Percentiles rank a stretch among this genome's conserved stretches.
Evolutionary conservation across 2,329 filamentous ascomycete genomes (phyloP).

Genomic region (Cytospora leucostoma): DNA sequence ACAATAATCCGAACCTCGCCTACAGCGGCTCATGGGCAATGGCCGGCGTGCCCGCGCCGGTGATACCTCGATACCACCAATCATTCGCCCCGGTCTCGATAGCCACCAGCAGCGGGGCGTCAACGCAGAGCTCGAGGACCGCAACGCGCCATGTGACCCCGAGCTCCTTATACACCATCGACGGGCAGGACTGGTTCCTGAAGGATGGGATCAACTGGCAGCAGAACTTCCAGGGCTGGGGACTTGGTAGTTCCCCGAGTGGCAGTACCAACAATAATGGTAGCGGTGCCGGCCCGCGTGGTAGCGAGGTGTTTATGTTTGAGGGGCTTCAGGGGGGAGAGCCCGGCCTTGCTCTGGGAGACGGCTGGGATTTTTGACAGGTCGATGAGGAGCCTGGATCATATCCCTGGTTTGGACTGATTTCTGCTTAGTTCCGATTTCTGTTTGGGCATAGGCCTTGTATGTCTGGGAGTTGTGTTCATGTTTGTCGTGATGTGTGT

Average conservation of each 20-base stretch:
- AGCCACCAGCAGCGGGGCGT: slow-evolving; percentile 28
- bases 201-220: slow-evolving; percentile 61
- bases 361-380: slow-evolving; percentile 34
- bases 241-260: slow-evolving; percentile 34
- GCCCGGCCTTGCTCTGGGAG: slow-evolving; percentile 27
- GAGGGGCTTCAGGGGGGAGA: slow-evolving; percentile 29
- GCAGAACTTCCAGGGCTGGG: slow-evolving; percentile 59
- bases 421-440: too few relatives aligned
- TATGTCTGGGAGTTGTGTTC: background rate
- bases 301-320: slow-evolving; percentile 34
- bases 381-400: slow-evolving; percentile 33
- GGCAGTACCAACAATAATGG: background rate
- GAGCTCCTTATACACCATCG: slow-evolving; percentile 44
- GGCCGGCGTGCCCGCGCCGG: slow-evolving; percentile 30
- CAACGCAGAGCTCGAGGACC: slow-evolving; percentile 27
- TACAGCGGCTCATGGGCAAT: slow-evolving; percentile 33
- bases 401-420: slow-evolving; percentile 35
- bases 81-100: slow-evolving; percentile 32
- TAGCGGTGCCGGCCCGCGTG: slow-evolving; percentile 25
- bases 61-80: slow-evolving; percentile 35
- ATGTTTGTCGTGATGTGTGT: too few relatives aligned
- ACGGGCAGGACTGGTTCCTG: slow-evolving; percentile 59
- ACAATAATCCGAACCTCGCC: slow-evolving; percentile 18
- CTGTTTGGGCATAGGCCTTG: too few relatives aligned
- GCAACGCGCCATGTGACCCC: slow-evolving; percentile 35